phyloP scores from a whole-genome alignment of 495 filamentous ascomycete genomes.

The Elasticomyces elasticus region DNA sequence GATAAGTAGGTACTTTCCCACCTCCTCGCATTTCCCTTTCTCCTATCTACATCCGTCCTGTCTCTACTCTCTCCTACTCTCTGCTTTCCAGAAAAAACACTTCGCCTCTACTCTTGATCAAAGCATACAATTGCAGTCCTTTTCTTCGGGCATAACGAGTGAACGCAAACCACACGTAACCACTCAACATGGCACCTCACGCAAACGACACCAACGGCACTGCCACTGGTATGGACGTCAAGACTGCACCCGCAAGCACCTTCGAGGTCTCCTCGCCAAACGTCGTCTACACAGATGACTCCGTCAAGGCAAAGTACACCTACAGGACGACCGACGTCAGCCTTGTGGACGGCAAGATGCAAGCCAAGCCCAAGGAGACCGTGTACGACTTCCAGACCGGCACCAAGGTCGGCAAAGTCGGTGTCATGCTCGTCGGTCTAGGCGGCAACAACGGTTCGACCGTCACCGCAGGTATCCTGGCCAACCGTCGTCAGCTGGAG shows the following conservation, averaged over 20 bases:
- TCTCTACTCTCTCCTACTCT: too few species aligned
- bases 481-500: slow-evolving; percentile 72
- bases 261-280: slow-evolving; percentile 89
- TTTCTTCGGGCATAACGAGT: not conserved
- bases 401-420: slow-evolving; percentile 83
- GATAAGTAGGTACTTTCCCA: too few species aligned
- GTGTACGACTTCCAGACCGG: slow-evolving; percentile 96
- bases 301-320: slow-evolving; percentile 90
- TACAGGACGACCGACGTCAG: slow-evolving; percentile 86
- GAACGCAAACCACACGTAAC: too few species aligned
- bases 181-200: slow-evolving; percentile 78
- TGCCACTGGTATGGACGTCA: slow-evolving; percentile 57
- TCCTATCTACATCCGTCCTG: too few species aligned
- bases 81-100: too few species aligned
- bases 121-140: not conserved
- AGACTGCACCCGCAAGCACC: slow-evolving; percentile 27
- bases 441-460: slow-evolving; percentile 98
- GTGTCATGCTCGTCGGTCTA: slow-evolving; percentile 96
- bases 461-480: slow-evolving; percentile 93
- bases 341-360: slow-evolving; percentile 61
- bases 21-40: too few species aligned
- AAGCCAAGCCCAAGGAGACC: slow-evolving; percentile 79
- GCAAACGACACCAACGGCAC: slow-evolving; percentile 63
- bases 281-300: slow-evolving; percentile 75
- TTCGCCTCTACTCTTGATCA: too few species aligned